Base-by-base conservation (phyloP, 257 asterid species). In the Thymus quinquecostatus region DNA sequence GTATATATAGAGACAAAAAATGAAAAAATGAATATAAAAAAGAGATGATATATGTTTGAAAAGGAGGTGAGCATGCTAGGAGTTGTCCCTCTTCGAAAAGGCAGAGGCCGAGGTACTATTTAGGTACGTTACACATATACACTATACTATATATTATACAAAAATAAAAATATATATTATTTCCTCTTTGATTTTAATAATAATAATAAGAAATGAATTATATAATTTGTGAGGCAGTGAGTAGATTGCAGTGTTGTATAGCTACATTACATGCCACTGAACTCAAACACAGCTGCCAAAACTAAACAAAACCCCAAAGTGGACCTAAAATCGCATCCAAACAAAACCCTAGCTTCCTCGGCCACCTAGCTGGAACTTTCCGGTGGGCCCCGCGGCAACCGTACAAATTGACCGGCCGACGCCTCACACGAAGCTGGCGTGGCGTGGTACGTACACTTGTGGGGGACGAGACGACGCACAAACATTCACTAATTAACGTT, bases 191-290 rank as follows among this genome's bases (percentile, higher is more conserved):
- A 21, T 21, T 21, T 21, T 21, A 21, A 21, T 21, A 21, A 21
- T 21, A 21, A 21, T 21, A 21, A 21, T 21, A 21, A 21, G 21
- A 21, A 21, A 21, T 21, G 21, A 21, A 21, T 21, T 21, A 21
- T 21, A 21, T 0, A 21, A 21, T 21, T 64, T 45, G 71, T 71
- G 49, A 66, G 73, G 75, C 78, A 79, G 78, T 57, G 74, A 64
- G 69, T 66, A 49, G 11, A 43, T 65, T 61, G 82, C 85, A 77
- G 83, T 40, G 75, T 21, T 21, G 21, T 21, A 21, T 21, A 21
- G 50, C 80, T 76, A 83, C 76, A 82, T 89, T 62, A 87, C 86
- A 27, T 87, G 57, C 70, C 94, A 85, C 83, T 80, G 81, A 69
- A 78, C 72, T 77, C 44, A 63, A 73, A 69, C 71, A 69, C 71